Conservation (phyloP, 352 stramenopile species). For the Globisporangium perplexum region DNA sequence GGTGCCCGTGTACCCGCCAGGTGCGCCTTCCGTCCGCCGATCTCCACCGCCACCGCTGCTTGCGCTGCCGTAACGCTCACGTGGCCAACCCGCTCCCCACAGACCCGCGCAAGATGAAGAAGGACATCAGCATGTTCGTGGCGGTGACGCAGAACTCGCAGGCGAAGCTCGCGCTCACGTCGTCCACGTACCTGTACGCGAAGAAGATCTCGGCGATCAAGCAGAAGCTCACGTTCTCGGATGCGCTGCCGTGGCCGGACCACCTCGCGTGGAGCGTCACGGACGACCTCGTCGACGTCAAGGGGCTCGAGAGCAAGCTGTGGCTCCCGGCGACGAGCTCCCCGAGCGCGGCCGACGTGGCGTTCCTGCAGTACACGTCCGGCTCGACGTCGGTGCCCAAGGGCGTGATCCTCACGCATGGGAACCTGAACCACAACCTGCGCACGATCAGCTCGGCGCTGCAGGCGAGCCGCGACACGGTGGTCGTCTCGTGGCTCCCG, state of each 20-base stretch:
- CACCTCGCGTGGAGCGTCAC: conserved; percentile 86
- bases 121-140: conserved; percentile 95
- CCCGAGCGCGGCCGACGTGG: conserved; percentile 56
- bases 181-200: conserved; percentile 89
- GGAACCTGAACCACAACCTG: conserved; percentile 97
- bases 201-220: conserved; percentile 91
- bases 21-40: too few relatives aligned
- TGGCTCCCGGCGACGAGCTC: conserved; percentile 32
- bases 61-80: too few relatives aligned
- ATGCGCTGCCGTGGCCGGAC: conserved; percentile 76
- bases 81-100: conserved; percentile 1
- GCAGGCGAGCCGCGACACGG: conserved; percentile 83
- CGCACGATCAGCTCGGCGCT: conserved; percentile 93
- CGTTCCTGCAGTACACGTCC: conserved; percentile 99
- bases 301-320: conserved; percentile 32
- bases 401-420: conserved; percentile 97
- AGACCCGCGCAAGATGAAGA: conserved; percentile 93
- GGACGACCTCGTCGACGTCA: conserved; percentile 55
- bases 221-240: conserved; percentile 73
- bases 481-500: conserved; percentile 97
- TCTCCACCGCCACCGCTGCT: too few relatives aligned
- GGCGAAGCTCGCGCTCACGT: conserved; percentile 92
- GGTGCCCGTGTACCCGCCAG: conserved; percentile 87
- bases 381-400: conserved; percentile 98
- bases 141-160: conserved; percentile 89